phyloP scores from a whole-genome alignment of 257 asterid species.

The Asclepias syriaca region DNA sequence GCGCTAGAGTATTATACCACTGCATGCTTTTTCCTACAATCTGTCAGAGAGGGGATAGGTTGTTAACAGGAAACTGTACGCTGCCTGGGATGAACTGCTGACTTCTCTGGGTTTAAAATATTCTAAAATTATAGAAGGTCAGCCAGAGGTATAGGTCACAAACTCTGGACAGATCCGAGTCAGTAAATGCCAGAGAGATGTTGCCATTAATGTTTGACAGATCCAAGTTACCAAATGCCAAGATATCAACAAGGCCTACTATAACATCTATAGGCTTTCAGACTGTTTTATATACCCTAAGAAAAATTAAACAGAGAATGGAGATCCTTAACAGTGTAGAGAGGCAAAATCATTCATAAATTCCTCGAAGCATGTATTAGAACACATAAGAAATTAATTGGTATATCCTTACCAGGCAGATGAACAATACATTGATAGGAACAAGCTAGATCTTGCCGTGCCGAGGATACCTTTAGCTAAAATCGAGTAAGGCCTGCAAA shows the following conservation, averaged over 20 bases:
- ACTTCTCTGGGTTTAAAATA: background rate
- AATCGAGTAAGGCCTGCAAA: conserved; percentile 65
- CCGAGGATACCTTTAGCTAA: conserved; percentile 78
- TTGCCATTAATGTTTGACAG: background rate
- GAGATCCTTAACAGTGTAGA: background rate
- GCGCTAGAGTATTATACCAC: background rate
- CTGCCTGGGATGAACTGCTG: background rate
- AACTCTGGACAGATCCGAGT: conserved; percentile 1
- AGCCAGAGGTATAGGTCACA: background rate
- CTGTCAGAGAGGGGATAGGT: background rate
- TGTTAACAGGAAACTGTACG: background rate
- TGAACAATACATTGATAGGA: conserved; percentile 75
- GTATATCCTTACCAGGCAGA: conserved; percentile 81
- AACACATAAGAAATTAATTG: background rate
- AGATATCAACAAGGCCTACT: background rate
- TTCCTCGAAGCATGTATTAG: background rate
- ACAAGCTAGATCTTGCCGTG: conserved; percentile 94
- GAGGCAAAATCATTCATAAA: background rate
- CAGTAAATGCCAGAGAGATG: background rate
- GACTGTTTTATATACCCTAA: background rate
- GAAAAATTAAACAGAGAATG: background rate
- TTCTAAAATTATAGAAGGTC: background rate
- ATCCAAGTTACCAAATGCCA: conserved; percentile 4
- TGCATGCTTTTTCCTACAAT: background rate
- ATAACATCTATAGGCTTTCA: background rate